A percentile compares a stretch with the other conserved stretches of the same genome.
These are phyloP conservation scores for Thelonectria rubi DNA, from an alignment of 2,329 filamentous ascomycete species.

Conservation along the genomic window DNA sequence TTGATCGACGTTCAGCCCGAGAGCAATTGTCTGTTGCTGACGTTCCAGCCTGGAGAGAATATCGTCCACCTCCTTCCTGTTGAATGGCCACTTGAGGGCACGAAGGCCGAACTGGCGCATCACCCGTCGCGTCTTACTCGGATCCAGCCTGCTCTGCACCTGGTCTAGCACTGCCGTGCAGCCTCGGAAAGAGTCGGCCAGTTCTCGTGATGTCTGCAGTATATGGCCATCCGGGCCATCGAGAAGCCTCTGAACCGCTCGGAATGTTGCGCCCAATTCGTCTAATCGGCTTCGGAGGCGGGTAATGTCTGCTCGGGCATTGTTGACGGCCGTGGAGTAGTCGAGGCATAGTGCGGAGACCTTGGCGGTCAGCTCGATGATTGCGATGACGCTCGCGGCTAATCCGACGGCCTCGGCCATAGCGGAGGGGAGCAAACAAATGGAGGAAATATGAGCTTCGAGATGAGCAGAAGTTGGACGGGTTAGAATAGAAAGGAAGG, in stretches of 20 bases:
- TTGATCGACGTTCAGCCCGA: slow-evolving; percentile 13
- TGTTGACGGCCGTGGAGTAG: slow-evolving; percentile 17
- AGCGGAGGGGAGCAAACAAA: too few species aligned
- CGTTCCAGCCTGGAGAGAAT: slow-evolving; percentile 14
- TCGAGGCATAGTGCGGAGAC: slow-evolving; percentile 1
- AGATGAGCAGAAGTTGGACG: too few species aligned
- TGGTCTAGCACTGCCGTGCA: slow-evolving; percentile 7
- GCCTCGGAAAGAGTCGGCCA: slow-evolving; percentile 15
- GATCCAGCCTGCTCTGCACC: slow-evolving; percentile 18
- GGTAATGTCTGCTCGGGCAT: slow-evolving; percentile 15
- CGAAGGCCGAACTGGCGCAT: slow-evolving; percentile 18
- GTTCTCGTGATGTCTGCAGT: slow-evolving; percentile 12
- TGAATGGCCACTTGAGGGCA: slow-evolving; percentile 25
- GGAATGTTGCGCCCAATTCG: slow-evolving; percentile 12
- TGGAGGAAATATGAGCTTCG: too few species aligned
- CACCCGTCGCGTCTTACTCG: not conserved
- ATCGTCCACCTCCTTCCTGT: slow-evolving; percentile 24
- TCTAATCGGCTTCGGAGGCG: slow-evolving; percentile 10
- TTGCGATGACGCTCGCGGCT: slow-evolving; percentile 10
- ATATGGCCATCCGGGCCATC: slow-evolving; percentile 1
- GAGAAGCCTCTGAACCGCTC: slow-evolving; percentile 11
- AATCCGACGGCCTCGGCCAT: slow-evolving; percentile 13
- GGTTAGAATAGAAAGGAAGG: too few species aligned
- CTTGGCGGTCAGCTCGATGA: slow-evolving; percentile 14
- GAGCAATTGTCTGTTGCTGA: slow-evolving; percentile 3